phyloP scores from a whole-genome alignment of 495 filamentous ascomycete species.

The Trichoderma reesei region DNA sequence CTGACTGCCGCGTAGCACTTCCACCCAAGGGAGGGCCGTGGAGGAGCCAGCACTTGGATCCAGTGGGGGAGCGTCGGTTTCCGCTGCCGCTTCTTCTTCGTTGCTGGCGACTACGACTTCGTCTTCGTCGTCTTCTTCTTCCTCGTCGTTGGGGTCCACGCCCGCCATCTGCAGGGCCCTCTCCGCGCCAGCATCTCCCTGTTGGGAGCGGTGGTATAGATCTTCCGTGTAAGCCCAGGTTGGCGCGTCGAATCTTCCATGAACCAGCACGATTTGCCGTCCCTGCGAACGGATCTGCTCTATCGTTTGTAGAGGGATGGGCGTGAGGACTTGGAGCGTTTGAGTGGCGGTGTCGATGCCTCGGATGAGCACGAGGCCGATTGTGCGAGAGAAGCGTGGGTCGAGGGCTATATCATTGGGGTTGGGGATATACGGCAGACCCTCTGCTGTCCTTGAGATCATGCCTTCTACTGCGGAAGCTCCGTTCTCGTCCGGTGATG shows the following conservation, averaged over 20 bases:
- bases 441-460: conserved; percentile 20
- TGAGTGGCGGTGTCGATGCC: conserved; percentile 39
- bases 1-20: conserved; percentile 38
- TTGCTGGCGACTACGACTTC: not conserved
- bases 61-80: not conserved
- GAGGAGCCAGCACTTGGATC: conserved; percentile 13
- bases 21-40: conserved; percentile 38
- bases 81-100: conserved; percentile 3
- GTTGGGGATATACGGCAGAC: conserved; percentile 35
- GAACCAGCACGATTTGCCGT: conserved; percentile 41
- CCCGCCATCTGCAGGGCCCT: conserved; percentile 14
- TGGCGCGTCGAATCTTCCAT: conserved; percentile 48
- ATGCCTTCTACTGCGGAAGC: conserved; percentile 5
- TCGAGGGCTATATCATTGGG: conserved; percentile 29
- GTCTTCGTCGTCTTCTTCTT: not conserved
- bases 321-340: conserved; percentile 44
- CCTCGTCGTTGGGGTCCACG: conserved; percentile 16
- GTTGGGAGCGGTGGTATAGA: conserved; percentile 21
- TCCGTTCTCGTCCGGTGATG: not conserved
- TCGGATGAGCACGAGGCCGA: conserved; percentile 45
- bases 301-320: conserved; percentile 27
- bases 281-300: conserved; percentile 20
- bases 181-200: conserved; percentile 15
- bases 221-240: conserved; percentile 50
- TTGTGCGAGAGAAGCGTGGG: conserved; percentile 32